phyloP scores from a whole-genome alignment of 1,139 yeast species.

The Kurtzmaniella quercitrusa region DNA sequence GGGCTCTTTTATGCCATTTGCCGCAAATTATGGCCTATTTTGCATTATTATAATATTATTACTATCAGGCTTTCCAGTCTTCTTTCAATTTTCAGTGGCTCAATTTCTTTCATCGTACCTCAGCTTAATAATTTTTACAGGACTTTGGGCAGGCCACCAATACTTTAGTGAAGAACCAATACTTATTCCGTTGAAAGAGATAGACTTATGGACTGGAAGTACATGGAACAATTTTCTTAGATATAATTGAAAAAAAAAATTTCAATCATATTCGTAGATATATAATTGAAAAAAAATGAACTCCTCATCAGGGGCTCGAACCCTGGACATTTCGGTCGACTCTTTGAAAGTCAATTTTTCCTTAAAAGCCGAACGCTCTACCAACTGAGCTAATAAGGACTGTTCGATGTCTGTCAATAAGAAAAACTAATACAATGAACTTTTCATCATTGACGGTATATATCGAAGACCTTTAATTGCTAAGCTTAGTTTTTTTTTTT shows the following conservation, averaged over 20 bases:
- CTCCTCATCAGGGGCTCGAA: slow-evolving; percentile 11
- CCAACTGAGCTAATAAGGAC: slow-evolving; percentile 10
- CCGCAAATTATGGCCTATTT: slow-evolving; percentile 10
- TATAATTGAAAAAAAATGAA: slow-evolving; percentile 5
- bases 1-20: slow-evolving; percentile 4
- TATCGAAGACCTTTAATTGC: no score
- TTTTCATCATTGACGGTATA: no score
- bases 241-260: neutral
- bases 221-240: neutral
- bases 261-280: neutral
- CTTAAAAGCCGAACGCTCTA: slow-evolving; percentile 10
- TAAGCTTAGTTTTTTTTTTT: no score
- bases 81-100: slow-evolving; percentile 12
- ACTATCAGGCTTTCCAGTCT: slow-evolving; percentile 12
- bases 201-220: slow-evolving; percentile 8
- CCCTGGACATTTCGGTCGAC: slow-evolving; percentile 10
- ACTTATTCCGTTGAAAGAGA: slow-evolving; percentile 8
- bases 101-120: slow-evolving; percentile 12
- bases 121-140: slow-evolving; percentile 10
- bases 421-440: no score
- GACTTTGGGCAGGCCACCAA: slow-evolving; percentile 5
- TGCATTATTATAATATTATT: slow-evolving; percentile 12
- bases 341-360: slow-evolving; percentile 5
- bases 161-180: slow-evolving; percentile 10
- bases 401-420: slow-evolving; percentile 4